A percentile compares a stretch with the other conserved stretches of the same genome.
Conservation (phyloP, 2,329 filamentous ascomycete genomes). For the Beauveria bassiana region DNA sequence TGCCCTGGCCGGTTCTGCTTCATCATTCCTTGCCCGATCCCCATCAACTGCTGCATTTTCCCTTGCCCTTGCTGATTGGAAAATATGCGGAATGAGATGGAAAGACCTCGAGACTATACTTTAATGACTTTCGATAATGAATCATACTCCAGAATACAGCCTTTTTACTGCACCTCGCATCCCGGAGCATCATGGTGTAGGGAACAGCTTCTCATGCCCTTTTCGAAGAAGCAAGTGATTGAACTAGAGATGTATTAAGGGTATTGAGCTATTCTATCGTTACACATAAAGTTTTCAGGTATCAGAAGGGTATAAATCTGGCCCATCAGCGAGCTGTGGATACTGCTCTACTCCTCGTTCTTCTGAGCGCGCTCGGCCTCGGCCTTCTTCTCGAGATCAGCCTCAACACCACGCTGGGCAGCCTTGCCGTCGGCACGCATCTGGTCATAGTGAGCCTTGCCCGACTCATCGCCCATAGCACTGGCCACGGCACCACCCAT, state of each 20-base stretch:
- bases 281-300: conserved; percentile 8
- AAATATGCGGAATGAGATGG: not conserved
- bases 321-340: not conserved
- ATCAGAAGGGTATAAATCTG: not conserved
- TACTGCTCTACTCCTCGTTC: not conserved
- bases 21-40: conserved; percentile 30
- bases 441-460: conserved; percentile 56
- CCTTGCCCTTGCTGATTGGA: conserved; percentile 19
- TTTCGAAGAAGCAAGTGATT: not conserved
- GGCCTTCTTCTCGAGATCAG: conserved; percentile 68
- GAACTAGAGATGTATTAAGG: conserved; percentile 1
- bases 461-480: conserved; percentile 60
- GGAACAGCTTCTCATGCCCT: not conserved
- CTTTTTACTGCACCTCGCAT: not conserved
- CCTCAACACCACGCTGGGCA: conserved; percentile 73
- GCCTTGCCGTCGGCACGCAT: conserved; percentile 80
- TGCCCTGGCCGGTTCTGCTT: conserved; percentile 31
- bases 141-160: not conserved
- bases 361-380: conserved; percentile 30
- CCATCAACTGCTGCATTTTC: conserved; percentile 27
- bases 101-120: not conserved
- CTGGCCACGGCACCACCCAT: conserved; percentile 65
- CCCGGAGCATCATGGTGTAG: not conserved
- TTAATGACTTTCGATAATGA: not conserved
- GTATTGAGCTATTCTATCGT: conserved; percentile 3